Percentiles rank a stretch among this genome's conserved stretches.
Evolutionary conservation across 2,329 filamentous ascomycete species (phyloP).

Genomic region (Botryosphaeria dothidea): DNA sequence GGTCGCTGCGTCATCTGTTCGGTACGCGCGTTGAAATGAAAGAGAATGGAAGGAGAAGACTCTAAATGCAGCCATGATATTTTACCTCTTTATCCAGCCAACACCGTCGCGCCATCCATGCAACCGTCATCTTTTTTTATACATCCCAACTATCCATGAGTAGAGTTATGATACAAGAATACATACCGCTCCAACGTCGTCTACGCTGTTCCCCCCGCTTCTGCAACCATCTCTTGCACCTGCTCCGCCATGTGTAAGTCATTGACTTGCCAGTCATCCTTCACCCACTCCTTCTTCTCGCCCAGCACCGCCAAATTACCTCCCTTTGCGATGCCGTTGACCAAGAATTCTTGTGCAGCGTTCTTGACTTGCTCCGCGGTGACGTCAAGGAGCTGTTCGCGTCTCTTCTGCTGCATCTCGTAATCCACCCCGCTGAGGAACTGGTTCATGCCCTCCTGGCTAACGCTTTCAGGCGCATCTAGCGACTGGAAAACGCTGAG

Average conservation of each 20-base stretch:
- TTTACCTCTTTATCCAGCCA: neutral
- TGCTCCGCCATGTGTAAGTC: slow-evolving; percentile 65
- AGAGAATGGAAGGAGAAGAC: neutral
- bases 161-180: slow-evolving; percentile 19
- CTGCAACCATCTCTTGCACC: slow-evolving; percentile 25
- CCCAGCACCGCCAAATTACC: slow-evolving; percentile 75
- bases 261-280: slow-evolving; percentile 70
- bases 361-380: slow-evolving; percentile 75
- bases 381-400: slow-evolving; percentile 85
- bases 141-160: slow-evolving; percentile 11
- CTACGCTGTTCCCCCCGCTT: slow-evolving; percentile 3
- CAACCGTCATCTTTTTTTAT: neutral
- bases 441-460: slow-evolving; percentile 79
- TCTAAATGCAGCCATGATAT: neutral
- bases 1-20: slow-evolving; percentile 7
- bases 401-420: slow-evolving; percentile 82
- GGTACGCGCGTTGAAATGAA: neutral
- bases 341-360: slow-evolving; percentile 79
- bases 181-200: slow-evolving; percentile 7
- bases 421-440: slow-evolving; percentile 85
- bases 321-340: slow-evolving; percentile 61
- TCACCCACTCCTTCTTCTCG: slow-evolving; percentile 76
- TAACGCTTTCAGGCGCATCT: slow-evolving; percentile 85
- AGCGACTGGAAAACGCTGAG: slow-evolving; percentile 89
- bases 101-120: slow-evolving; percentile 1